Base-by-base conservation (phyloP, 2,329 filamentous ascomycete genomes). In the Neurospora sp. region DNA sequence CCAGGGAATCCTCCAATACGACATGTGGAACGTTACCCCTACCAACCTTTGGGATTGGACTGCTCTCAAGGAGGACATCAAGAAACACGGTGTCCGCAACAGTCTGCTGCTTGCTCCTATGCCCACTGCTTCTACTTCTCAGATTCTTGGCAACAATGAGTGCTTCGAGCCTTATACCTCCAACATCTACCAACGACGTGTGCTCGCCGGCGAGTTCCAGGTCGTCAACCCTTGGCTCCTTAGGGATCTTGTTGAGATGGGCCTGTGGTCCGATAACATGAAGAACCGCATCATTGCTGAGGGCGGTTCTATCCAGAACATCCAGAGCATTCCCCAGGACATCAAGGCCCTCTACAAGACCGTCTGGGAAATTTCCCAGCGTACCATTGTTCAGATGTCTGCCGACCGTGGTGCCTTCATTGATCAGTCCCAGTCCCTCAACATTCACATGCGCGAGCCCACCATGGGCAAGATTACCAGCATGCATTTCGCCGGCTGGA, bases 271-370 rank as follows among this genome's bases (percentile, higher is more conserved):
- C 66, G 95, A 99, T 83, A 93, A 93, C 84, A 99, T 99, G 96
- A 99, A 99, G 90, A 99, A 99, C 86, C 93, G 96, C 77, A 99
- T 99, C 86, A 99, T 99, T 78, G 91, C 96, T 70, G 95, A 97
- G 73, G 92, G 92, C 75, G 96, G 96, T 74, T 98, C 95, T 23
- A 91, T 99, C 69, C 96, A 98, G 82, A 95, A 96, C 82, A 95
- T 99, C 73, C 92, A 95, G 79, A 98, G 96, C 83, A 97, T 99
- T 73, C 95, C 96, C 15, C 88, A 91, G 39, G 96, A 99, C 76
- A 91, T 97, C 86, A 99, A 99, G 86, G 89, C 91, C 46, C 87
- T 99, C 6, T 99, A 99, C 88, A 99, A 99, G 90, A 99, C 96
- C 3, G 96, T 99, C 28, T 99, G 96, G 96, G 96, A 99, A 81